These are phyloP conservation scores for Globisporangium barbulae DNA, from an alignment of 352 stramenopile genomes.

Conservation along the genomic window DNA sequence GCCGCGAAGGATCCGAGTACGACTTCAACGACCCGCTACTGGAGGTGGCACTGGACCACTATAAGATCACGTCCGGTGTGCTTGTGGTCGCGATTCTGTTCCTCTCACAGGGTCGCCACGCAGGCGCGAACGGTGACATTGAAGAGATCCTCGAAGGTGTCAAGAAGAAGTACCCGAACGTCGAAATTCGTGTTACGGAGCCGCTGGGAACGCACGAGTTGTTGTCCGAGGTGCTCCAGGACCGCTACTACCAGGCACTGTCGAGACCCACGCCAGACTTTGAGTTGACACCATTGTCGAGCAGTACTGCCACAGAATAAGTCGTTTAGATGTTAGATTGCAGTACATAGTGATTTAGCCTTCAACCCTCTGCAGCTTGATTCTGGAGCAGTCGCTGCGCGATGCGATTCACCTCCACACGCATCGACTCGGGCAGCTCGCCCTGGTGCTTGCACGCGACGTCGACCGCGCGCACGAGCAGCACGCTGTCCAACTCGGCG, in stretches of 20 bases:
- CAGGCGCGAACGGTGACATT: constrained; percentile 73
- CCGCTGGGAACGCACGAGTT: constrained; percentile 62
- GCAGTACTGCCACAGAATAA: background rate
- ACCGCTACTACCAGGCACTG: constrained; percentile 50
- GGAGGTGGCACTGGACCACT: constrained; percentile 53
- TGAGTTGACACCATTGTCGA: constrained; percentile 10
- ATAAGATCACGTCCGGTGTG: constrained; percentile 52
- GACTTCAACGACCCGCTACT: constrained; percentile 86
- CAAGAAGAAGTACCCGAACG: constrained; percentile 30
- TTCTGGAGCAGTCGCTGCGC: constrained; percentile 32
- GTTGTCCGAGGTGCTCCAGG: constrained; percentile 58
- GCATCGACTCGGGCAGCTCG: constrained; percentile 46
- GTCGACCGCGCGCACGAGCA: constrained; percentile 65
- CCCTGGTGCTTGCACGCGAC: constrained; percentile 52
- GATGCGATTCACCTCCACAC: constrained; percentile 56
- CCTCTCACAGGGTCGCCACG: constrained; percentile 69
- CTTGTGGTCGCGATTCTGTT: constrained; percentile 77
- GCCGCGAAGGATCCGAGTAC: constrained; percentile 58
- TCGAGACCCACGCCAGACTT: constrained; percentile 24
- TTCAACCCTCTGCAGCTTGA: background rate
- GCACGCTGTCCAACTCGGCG: constrained; percentile 51
- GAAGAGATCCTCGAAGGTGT: constrained; percentile 63
- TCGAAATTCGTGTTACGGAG: constrained; percentile 63
- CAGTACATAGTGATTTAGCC: background rate
- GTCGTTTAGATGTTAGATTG: background rate